phyloP scores from a whole-genome alignment of 192 early-diverging fungal genomes.

The Umbelopsis isabellina region DNA sequence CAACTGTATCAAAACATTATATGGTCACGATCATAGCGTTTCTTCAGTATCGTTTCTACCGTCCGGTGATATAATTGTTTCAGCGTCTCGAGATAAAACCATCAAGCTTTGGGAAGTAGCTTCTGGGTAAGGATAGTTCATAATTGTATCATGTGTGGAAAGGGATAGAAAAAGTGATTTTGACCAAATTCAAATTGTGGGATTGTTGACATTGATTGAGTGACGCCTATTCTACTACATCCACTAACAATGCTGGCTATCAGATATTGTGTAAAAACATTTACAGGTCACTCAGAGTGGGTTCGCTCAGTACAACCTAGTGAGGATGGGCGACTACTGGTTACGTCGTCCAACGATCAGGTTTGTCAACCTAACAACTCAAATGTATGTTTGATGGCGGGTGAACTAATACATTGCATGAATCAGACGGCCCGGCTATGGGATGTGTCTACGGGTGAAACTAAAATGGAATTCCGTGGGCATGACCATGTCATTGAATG shows the following conservation, averaged over 20 bases:
- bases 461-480: constrained; percentile 79
- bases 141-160: constrained; percentile 6
- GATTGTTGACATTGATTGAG: not conserved
- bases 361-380: constrained; percentile 37
- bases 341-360: constrained; percentile 86
- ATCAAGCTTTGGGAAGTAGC: constrained; percentile 89
- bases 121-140: constrained; percentile 60
- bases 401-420: not conserved
- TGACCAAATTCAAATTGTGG: not conserved
- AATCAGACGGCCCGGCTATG: constrained; percentile 79
- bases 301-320: constrained; percentile 73
- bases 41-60: constrained; percentile 78
- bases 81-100: constrained; percentile 90
- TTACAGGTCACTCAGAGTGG: constrained; percentile 87
- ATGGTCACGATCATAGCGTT: constrained; percentile 94
- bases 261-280: constrained; percentile 82
- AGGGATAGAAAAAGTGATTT: not conserved
- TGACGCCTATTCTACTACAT: too few species aligned
- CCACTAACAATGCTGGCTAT: not conserved
- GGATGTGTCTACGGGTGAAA: constrained; percentile 75
- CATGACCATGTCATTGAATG: constrained; percentile 97
- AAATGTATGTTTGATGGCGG: too few species aligned
- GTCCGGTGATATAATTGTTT: constrained; percentile 79
- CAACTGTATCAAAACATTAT: constrained; percentile 83
- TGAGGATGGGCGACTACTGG: constrained; percentile 73